Evolutionary conservation across 75 land plant species (phyloP).

Genomic region (Picea sitchensis): DNA sequence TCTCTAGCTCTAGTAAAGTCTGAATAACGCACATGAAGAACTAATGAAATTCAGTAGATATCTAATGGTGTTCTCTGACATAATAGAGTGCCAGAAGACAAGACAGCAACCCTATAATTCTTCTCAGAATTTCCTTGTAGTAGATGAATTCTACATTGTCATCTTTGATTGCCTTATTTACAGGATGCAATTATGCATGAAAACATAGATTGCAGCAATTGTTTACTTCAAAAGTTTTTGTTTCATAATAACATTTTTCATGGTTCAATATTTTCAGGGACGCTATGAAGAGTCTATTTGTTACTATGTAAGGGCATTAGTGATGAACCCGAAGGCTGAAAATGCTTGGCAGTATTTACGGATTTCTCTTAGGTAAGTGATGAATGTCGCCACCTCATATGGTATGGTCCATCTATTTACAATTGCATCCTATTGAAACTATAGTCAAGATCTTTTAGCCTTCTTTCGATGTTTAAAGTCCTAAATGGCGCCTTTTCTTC

Average conservation of each 20-base stretch:
- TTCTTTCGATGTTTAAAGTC: neutral
- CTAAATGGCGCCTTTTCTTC: conserved; percentile 1
- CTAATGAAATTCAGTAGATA: neutral
- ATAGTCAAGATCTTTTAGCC: neutral
- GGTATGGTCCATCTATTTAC: neutral
- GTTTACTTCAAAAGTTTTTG: neutral
- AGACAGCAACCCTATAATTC: neutral
- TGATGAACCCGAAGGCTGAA: conserved; percentile 98
- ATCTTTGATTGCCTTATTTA: neutral
- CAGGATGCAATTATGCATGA: neutral
- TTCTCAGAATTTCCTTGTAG: neutral
- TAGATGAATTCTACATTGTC: neutral
- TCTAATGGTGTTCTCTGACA: neutral
- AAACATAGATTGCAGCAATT: neutral
- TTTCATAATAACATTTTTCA: neutral
- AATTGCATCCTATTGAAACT: neutral
- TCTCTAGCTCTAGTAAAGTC: neutral
- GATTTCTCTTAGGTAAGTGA: conserved; percentile 80
- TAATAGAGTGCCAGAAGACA: neutral
- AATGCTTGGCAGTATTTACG: conserved; percentile 96
- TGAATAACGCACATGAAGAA: neutral
- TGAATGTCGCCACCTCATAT: conserved; percentile 6
- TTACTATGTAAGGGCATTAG: conserved; percentile 88
- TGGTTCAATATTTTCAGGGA: conserved; percentile 44
- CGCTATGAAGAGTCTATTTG: conserved; percentile 86